Base-by-base conservation (phyloP, 495 filamentous ascomycete genomes). In the Aspergillus asperescens region DNA sequence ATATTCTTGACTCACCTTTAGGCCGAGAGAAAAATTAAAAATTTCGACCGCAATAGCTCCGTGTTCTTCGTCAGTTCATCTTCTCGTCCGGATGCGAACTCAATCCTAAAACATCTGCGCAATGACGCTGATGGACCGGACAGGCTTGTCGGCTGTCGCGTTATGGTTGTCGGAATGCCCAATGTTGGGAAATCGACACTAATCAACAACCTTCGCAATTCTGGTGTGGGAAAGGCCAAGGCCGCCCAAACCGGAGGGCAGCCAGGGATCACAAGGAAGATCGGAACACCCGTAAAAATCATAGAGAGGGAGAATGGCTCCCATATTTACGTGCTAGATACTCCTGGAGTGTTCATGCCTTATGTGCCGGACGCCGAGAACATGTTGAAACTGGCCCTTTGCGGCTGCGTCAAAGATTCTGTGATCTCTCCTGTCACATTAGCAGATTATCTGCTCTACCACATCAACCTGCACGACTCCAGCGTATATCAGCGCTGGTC, bases 91-190 rank as follows among this genome's bases (percentile, higher is more conserved):
- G 79, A 80, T 46, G 67, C 80, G 35, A 71, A 66, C 31, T 62
- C 70, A 19, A 75, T 90, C 52, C 73, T 90, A 39, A 62, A 71
- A 55, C 81, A 82, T 55, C 70, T 82, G 27, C 74, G 77, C 52
- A 56, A 72, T 27, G 70, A 77, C 50, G 71, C 77, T 25, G 48
- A 59, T 16, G 62, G 66, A 8, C 64, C 63, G 3, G 67, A 81
- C 56, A 80, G 76, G 27, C 66, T 90, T 7, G 79, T 80, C 6
- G 89, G 90, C 2, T 80, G 87, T 47, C 82, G 90, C 22, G 79
- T 89, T 48, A 77, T 98, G 65, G 81, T 97, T 1, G 90, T 96
- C 15, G 93, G 93, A 23, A 96, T 98, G 92, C 93, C 93, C 5
- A 98, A 98, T 68, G 88, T 93, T 0, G 93, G 80, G 16, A 83